phyloP scores from a whole-genome alignment of 371 early-diverging fungal genomes.

The Circinella umbellata region DNA sequence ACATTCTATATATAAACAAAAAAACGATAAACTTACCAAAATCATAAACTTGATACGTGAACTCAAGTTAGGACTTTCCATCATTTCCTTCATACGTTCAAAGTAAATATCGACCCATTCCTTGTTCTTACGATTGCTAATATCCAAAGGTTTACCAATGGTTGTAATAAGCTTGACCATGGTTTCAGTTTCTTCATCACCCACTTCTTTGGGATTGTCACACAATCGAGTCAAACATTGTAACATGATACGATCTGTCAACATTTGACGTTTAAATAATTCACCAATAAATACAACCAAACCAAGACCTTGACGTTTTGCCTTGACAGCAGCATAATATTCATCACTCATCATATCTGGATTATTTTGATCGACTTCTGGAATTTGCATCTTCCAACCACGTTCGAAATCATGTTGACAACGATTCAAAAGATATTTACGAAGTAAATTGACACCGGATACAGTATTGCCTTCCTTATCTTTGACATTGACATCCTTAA shows the following conservation, averaged over 20 bases:
- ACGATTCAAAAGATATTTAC: conserved; percentile 87
- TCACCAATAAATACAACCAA: conserved; percentile 95
- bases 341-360: conserved; percentile 70
- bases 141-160: conserved; percentile 76
- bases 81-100: conserved; percentile 69
- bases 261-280: conserved; percentile 86
- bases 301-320: conserved; percentile 94
- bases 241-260: conserved; percentile 93
- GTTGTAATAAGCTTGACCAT: conserved; percentile 90
- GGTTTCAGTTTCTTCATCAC: conserved; percentile 94
- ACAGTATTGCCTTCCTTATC: conserved; percentile 59
- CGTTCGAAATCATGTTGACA: conserved; percentile 92
- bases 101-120: conserved; percentile 84
- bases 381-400: conserved; percentile 75
- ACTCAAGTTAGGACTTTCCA: conserved; percentile 66
- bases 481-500: conserved; percentile 55
- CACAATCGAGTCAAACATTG: conserved; percentile 82
- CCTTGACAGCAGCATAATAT: conserved; percentile 86
- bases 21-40: conserved; percentile 34
- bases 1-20: neutral
- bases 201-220: conserved; percentile 72
- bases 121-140: conserved; percentile 30
- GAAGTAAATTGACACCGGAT: conserved; percentile 78
- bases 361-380: conserved; percentile 43
- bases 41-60: conserved; percentile 94